Evolutionary conservation across 1,139 yeast genomes (phyloP), one percentile per base, ranked within the genome.

Genomic region (Diutina rugosa): DNA sequence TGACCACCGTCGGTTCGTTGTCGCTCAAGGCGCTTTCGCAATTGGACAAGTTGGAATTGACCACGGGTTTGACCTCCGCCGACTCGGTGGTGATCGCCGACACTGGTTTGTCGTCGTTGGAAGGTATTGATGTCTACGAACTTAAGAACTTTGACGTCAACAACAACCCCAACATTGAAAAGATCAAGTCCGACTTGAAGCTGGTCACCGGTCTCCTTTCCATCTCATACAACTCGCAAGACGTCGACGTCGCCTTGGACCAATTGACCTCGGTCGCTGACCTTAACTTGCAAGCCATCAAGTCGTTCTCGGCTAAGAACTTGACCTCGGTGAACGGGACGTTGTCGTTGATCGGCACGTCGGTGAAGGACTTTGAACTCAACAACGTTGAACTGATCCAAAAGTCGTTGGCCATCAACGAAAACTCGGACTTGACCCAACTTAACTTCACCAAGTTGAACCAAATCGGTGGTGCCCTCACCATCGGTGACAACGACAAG

Each of bases 21-120:
- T 73, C 77, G 70, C 84, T 87, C 74, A 79, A 82, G 66, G 90
- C 97, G 64, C 80, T 93, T 70, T 97, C 98, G 67, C 93, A 90
- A 65, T 81, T 93, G 68, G 72, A 69, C 64, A 69, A 72, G 58
- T 79, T 90, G 65, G 85, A 88, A 71, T 87, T 91, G 72, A 77
- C 84, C 69, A 65, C 82, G 56, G 90, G 89, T 72, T 81, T 93
- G 67, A 79, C 88, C 67, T 76, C 85, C 63, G 93, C 96, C 66
- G 81, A 82, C 66, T 72, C 80, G 59, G 79, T 93, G 63, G 69
- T 77, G 69, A 85, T 93, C 67, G 84, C 97, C 61, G 97, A 93
- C 79, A 93, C 99, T 63, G 81, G 85, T 64, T 80, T 93, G 71
- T 79, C 79, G 66, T 76, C 89, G 57, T 82, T 93, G 65, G 81